A percentile compares a stretch with the other conserved stretches of the same genome.
Evolutionary conservation across 2,329 filamentous ascomycete species (phyloP).

Genomic region (Trichoderma gracile): DNA sequence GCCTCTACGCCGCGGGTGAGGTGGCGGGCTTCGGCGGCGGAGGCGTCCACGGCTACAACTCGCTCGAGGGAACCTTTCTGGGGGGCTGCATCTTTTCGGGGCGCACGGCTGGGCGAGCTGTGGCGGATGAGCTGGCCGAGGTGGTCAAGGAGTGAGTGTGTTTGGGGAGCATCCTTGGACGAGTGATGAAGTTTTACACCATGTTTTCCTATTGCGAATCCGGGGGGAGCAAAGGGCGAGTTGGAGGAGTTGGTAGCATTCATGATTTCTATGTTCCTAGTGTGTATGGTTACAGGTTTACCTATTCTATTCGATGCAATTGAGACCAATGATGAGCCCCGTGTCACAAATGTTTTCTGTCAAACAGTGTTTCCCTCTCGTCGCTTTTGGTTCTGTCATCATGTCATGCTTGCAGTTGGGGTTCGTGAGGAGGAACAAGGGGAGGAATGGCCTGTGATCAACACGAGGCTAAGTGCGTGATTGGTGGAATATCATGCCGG

Average conservation of each 20-base stretch:
- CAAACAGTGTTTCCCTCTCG: background rate
- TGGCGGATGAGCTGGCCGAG: slow-evolving; percentile 48
- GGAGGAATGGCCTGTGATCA: background rate
- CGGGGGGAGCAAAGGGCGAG: background rate
- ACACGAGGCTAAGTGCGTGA: slow-evolving; percentile 3
- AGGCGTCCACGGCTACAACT: slow-evolving; percentile 62
- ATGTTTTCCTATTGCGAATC: slow-evolving; percentile 9
- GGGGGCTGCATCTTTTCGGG: slow-evolving; percentile 66
- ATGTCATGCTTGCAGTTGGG: background rate
- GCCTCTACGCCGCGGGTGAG: slow-evolving; percentile 62
- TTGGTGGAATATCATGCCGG: slow-evolving; percentile 24
- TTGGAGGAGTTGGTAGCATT: slow-evolving; percentile 14
- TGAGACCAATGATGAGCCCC: slow-evolving; percentile 17
- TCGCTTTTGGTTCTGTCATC: background rate
- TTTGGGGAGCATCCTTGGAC: no score
- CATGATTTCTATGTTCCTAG: background rate
- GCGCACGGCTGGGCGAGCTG: slow-evolving; percentile 55
- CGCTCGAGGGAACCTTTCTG: slow-evolving; percentile 63
- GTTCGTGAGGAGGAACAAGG: no score
- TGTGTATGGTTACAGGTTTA: slow-evolving; percentile 3
- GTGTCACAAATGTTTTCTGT: background rate
- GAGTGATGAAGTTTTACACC: background rate
- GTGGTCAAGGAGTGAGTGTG: slow-evolving; percentile 7
- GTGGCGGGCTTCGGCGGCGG: slow-evolving; percentile 62
- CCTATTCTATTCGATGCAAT: slow-evolving; percentile 12